A percentile compares a stretch with the other conserved stretches of the same genome.
These are phyloP conservation scores for Moelleriella libera DNA, from an alignment of 2,329 filamentous ascomycete genomes.

Conservation along the genomic window DNA sequence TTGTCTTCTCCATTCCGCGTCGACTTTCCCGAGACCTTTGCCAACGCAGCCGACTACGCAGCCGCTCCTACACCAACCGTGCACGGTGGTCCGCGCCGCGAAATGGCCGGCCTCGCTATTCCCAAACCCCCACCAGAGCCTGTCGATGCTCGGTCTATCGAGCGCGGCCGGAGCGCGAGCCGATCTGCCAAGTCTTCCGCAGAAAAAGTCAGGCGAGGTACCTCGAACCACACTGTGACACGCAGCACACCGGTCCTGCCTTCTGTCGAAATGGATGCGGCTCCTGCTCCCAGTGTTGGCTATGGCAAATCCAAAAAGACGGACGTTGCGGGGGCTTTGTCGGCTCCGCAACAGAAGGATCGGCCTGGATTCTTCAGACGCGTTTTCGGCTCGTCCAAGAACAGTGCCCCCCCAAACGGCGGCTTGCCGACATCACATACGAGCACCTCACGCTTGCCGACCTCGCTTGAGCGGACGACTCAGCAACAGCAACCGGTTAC, in stretches of 20 bases:
- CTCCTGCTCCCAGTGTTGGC: slow-evolving; percentile 42
- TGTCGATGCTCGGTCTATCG: slow-evolving; percentile 23
- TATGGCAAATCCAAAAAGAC: slow-evolving; percentile 46
- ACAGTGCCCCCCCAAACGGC: slow-evolving; percentile 10
- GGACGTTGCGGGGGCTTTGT: slow-evolving; percentile 24
- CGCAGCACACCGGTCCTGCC: slow-evolving; percentile 7
- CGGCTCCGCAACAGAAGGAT: slow-evolving; percentile 42
- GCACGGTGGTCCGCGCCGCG: slow-evolving; percentile 58
- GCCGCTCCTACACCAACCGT: slow-evolving; percentile 78
- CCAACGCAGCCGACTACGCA: slow-evolving; percentile 54
- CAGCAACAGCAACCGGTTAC: slow-evolving; percentile 19
- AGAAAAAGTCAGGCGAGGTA: slow-evolving; percentile 14
- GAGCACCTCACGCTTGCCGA: slow-evolving; percentile 4
- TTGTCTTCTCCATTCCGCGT: slow-evolving; percentile 26
- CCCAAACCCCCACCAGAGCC: slow-evolving; percentile 22
- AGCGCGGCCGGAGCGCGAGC: slow-evolving; percentile 40
- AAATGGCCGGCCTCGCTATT: slow-evolving; percentile 16
- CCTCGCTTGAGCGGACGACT: slow-evolving; percentile 19
- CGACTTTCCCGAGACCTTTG: slow-evolving; percentile 33
- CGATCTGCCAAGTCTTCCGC: slow-evolving; percentile 39
- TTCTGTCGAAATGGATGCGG: slow-evolving; percentile 21
- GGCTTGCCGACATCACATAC: not conserved
- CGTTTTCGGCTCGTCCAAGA: slow-evolving; percentile 67
- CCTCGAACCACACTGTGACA: slow-evolving; percentile 11
- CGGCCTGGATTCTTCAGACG: slow-evolving; percentile 83